phyloP scores from a whole-genome alignment of 164 flowering plant species.

The Buxus sempervirens region DNA sequence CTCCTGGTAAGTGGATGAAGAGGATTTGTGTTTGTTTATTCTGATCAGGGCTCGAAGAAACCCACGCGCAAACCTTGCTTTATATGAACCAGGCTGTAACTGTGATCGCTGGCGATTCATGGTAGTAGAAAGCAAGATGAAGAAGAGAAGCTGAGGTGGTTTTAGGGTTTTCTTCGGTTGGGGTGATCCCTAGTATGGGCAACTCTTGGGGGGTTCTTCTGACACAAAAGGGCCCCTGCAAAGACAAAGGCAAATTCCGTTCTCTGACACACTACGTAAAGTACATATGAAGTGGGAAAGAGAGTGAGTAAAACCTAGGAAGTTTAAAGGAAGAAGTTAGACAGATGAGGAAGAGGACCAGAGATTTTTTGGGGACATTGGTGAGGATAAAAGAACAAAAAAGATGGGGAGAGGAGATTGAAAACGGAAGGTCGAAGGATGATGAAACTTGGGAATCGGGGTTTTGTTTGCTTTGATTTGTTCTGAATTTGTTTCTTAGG shows the following conservation, averaged over 20 bases:
- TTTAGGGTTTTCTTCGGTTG: not conserved
- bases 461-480: not conserved
- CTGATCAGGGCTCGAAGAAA: conserved; percentile 32
- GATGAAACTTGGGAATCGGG: conserved; percentile 28
- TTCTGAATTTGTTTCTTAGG: not conserved
- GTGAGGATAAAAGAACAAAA: not conserved
- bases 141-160: not conserved
- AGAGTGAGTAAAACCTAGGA: not conserved
- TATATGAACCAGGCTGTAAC: conserved; percentile 17
- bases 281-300: not conserved
- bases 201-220: conserved; percentile 39
- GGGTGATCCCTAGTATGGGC: conserved; percentile 2
- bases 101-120: conserved; percentile 14
- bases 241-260: conserved; percentile 15
- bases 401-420: conserved; percentile 12
- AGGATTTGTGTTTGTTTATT: conserved; percentile 13
- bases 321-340: conserved; percentile 1
- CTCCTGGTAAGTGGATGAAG: conserved; percentile 4
- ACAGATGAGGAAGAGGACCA: conserved; percentile 13
- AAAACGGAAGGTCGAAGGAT: conserved; percentile 28
- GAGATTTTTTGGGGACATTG: not conserved
- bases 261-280: conserved; percentile 36
- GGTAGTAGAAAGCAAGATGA: not conserved
- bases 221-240: conserved; percentile 44
- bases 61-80: conserved; percentile 27